Evolutionary conservation across 1,284 basidiomycete species (phyloP), one percentile per base, ranked within the genome.

Genomic region (Cystobasidiaceae sp.): DNA sequence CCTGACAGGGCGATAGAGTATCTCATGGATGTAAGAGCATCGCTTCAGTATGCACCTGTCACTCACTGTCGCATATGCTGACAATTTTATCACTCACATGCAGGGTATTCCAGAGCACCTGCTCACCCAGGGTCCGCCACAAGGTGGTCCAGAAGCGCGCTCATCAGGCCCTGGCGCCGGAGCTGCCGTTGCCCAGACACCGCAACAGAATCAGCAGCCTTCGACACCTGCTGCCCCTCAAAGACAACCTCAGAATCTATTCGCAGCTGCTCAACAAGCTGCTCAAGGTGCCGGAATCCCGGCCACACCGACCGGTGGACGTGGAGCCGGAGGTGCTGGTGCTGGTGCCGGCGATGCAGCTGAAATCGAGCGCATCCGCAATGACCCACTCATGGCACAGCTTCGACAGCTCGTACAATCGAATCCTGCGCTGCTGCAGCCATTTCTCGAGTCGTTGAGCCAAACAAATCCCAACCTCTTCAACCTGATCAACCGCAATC

Each of bases 1-100:
- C 91, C 96, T 1, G 93, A 98, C 74, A 85, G 96, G 45, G 96
- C 96, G 6, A 93, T 93, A 28, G 96, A 99, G 78, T 98, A 98
- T 78, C 81, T 99, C 54, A 88, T 97, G 84, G 96, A 77, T 69
- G 93, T 93, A 72, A 74, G 87, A 81, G 30, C 7, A 15, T 32
- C 8, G 21, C 17, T 25, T 34, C 2, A 37, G 21, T 3, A 1
- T 34, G 11, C 23, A 6, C 43, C 37, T 11, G 9, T 28, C 51
- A 17, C 67, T 32, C 2, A n/a, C 19, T 28, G 23, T 25, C 1
- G 0, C 7, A n/a, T 25, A 19, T 30, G 27, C 44, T 27, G 9
- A 21, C 21, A 44, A 46, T 49, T 67, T 59, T 25, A 52, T 32
- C 41, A 19, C 19, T 63, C 3, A 23, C 7, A 1, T 3, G n/a